Conservation (phyloP, 441 rosid species). For the Brassica hybrid region DNA sequence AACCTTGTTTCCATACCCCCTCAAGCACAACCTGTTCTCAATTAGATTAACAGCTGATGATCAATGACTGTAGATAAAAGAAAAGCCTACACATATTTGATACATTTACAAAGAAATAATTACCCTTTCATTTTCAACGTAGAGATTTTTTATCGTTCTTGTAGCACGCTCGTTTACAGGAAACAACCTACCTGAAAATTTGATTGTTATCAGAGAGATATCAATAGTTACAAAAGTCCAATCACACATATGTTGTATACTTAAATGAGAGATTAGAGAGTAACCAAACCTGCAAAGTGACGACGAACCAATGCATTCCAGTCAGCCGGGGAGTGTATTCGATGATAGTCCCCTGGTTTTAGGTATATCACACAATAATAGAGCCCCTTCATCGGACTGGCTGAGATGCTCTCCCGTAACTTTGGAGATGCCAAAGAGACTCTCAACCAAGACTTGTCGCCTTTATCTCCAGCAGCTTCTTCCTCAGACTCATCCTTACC, state of each 20-base stretch:
- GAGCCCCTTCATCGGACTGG: conserved; percentile 89
- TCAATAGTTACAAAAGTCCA: conserved; percentile 2
- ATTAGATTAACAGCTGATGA: conserved; percentile 17
- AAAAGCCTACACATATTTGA: background rate
- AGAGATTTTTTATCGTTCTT: conserved; percentile 88
- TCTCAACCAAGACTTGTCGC: conserved; percentile 81
- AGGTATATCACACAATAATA: conserved; percentile 95
- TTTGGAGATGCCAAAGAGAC: conserved; percentile 86
- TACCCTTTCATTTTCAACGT: conserved; percentile 98
- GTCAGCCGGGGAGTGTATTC: conserved; percentile 87
- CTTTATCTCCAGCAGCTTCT: conserved; percentile 48
- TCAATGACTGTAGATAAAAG: conserved; percentile 10
- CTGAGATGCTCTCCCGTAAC: conserved; percentile 57
- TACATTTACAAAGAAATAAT: too few species aligned
- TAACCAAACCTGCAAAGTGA: conserved; percentile 82
- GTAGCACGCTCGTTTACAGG: conserved; percentile 91
- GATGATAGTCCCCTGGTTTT: conserved; percentile 94
- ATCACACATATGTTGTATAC: conserved; percentile 14
- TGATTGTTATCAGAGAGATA: background rate
- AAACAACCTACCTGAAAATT: conserved; percentile 64
- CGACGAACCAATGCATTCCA: conserved; percentile 88
- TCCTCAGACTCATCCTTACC: conserved; percentile 49
- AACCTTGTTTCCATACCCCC: conserved; percentile 90
- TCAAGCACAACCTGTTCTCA: conserved; percentile 85
- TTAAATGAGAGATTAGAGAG: background rate